A percentile compares a stretch with the other conserved stretches of the same genome.
Evolutionary conservation across 1,139 yeast species (phyloP).

Genomic region (Nakaseomyces sp.): DNA sequence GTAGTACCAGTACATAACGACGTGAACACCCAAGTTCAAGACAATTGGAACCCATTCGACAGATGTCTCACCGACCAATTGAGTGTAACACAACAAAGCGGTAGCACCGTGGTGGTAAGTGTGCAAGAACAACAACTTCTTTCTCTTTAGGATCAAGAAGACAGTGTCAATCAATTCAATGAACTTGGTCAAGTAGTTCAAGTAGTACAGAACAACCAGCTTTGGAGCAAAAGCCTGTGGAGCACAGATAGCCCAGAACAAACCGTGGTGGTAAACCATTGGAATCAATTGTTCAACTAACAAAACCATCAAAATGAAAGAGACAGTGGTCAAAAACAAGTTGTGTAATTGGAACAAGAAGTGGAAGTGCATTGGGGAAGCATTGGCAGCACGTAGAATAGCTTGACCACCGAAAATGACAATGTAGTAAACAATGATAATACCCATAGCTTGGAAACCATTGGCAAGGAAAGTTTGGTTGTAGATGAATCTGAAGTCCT

Average conservation of each 20-base stretch:
- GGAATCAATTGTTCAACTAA: conserved; percentile 82
- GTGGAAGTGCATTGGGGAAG: conserved; percentile 65
- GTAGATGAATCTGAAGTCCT: conserved; percentile 56
- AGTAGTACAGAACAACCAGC: conserved; percentile 72
- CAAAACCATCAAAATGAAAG: conserved; percentile 58
- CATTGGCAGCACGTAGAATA: conserved; percentile 41
- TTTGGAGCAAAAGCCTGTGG: conserved; percentile 76
- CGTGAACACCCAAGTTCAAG: conserved; percentile 86
- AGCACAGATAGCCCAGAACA: conserved; percentile 79
- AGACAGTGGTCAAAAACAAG: conserved; percentile 59
- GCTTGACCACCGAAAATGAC: conserved; percentile 79
- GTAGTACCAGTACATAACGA: conserved; percentile 97
- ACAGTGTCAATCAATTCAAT: conserved; percentile 86
- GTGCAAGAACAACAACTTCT: conserved; percentile 83
- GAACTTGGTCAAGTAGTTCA: conserved; percentile 70
- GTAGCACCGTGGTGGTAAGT: conserved; percentile 99
- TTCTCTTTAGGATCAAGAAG: conserved; percentile 83
- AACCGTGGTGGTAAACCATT: conserved; percentile 64
- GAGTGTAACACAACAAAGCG: conserved; percentile 89
- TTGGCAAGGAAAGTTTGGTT: conserved; percentile 61
- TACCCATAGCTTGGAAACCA: conserved; percentile 56
- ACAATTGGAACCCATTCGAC: conserved; percentile 94
- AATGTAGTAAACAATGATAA: conserved; percentile 60
- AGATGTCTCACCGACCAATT: conserved; percentile 80
- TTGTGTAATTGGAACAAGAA: conserved; percentile 76